Base-by-base conservation (phyloP, 345 rosid genomes). In the Garcia nutans region DNA sequence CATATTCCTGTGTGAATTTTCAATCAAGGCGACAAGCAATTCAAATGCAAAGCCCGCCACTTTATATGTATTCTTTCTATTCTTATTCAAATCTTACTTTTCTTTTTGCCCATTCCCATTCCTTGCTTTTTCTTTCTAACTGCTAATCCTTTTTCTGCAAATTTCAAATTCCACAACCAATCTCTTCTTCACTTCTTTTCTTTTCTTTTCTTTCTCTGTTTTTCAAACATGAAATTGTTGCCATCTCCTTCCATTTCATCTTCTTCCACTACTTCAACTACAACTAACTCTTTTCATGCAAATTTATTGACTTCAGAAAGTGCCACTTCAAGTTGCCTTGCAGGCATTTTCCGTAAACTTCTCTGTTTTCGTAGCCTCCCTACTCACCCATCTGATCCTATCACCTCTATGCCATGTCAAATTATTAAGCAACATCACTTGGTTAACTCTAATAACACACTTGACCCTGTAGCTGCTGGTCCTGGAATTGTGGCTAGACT, bases 401-500 rank as follows among this genome's bases (percentile, higher is more conserved):
- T 74, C 63, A 82, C 52, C 71, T 87, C 87, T 24, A 5, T 75
- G 26, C 11, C 71, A 3, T 52, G 73, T 76, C 67, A 26, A 37
- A 37, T 37, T 12, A 61, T 15, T 13, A 78, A 73, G 15, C 63
- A 70, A 47, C 80, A 7, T 67, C 68, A 69, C 17, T 41, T 12
- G 2, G n/a, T 58, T 19, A 23, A 10, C 3, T 49, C 68, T 42
- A n/a, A 47, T 19, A 80, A 70, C 74, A 77, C 65, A 74, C 24
- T 49, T 33, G 70, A 76, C 47, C 62, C 41, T 47, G 41, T 44
- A 12, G 71, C 75, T 19, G 13, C 65, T 65, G 1, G 58, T 54
- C 92, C 92, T 0, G 90, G 93, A 64, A 72, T 91, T 73, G 92
- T 93, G 73, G 98, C 90, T 10, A 87, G 92, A 86, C 87, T 91